Conservation (phyloP, 768 basidiomycete genomes). For the Russula emetica region DNA sequence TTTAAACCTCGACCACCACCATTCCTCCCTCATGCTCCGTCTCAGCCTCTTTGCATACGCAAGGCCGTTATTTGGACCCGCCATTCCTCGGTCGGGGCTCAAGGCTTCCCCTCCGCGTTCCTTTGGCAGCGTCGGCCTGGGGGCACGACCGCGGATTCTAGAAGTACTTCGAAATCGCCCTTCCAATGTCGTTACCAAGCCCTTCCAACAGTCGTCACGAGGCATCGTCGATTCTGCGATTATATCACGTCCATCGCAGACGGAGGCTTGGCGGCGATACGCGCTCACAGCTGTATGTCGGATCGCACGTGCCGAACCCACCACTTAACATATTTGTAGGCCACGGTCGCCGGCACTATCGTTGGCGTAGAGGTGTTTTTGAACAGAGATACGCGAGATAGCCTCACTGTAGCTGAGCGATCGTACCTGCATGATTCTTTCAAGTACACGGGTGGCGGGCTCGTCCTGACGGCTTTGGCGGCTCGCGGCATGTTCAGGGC, state of each 20-base stretch:
- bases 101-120: slow-evolving; percentile 30
- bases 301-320: not conserved
- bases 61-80: slow-evolving; percentile 29
- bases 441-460: slow-evolving; percentile 78
- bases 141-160: slow-evolving; percentile 33
- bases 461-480: slow-evolving; percentile 69
- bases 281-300: slow-evolving; percentile 51
- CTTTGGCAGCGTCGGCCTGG: slow-evolving; percentile 34
- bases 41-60: slow-evolving; percentile 28
- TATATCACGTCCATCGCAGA: slow-evolving; percentile 37
- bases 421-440: slow-evolving; percentile 73
- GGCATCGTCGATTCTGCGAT: slow-evolving; percentile 48
- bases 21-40: slow-evolving; percentile 31
- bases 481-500: slow-evolving; percentile 68
- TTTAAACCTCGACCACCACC: slow-evolving; percentile 13
- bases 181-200: slow-evolving; percentile 28
- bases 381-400: slow-evolving; percentile 75
- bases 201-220: slow-evolving; percentile 38
- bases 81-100: slow-evolving; percentile 29
- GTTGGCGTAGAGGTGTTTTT: slow-evolving; percentile 59
- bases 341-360: slow-evolving; percentile 66
- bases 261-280: slow-evolving; percentile 46
- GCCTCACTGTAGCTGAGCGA: slow-evolving; percentile 56
- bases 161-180: slow-evolving; percentile 35
- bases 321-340: slow-evolving; percentile 39